phyloP scores from a whole-genome alignment of 1,284 basidiomycete genomes.

The Hemileia vastatrix region DNA sequence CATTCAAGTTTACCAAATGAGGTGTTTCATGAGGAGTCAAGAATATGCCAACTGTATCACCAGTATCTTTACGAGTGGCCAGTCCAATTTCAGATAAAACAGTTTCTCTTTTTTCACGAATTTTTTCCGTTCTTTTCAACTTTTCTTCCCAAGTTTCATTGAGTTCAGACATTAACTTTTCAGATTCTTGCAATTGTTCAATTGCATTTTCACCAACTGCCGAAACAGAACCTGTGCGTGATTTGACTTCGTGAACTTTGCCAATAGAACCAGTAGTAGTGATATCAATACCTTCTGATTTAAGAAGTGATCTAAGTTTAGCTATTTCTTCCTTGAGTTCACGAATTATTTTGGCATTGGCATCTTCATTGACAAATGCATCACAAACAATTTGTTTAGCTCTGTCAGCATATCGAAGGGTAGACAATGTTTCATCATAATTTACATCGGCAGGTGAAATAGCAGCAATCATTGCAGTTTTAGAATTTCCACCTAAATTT shows the following conservation, averaged over 20 bases:
- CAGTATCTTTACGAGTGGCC: constrained; percentile 86
- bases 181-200: constrained; percentile 89
- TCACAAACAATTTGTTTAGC: constrained; percentile 99
- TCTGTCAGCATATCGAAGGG: constrained; percentile 82
- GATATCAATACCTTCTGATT: constrained; percentile 51
- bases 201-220: constrained; percentile 93
- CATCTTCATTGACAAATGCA: constrained; percentile 96
- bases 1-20: constrained; percentile 74
- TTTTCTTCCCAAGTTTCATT: constrained; percentile 99
- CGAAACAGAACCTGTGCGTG: no score
- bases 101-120: constrained; percentile 91
- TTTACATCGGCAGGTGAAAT: constrained; percentile 96
- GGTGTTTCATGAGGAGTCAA: constrained; percentile 98
- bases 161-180: constrained; percentile 90
- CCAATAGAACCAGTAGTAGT: constrained; percentile 80
- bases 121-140: constrained; percentile 77
- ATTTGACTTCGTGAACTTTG: constrained; percentile 83
- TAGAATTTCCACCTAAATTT: constrained; percentile 39
- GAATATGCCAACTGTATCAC: no score
- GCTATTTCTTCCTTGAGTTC: constrained; percentile 97
- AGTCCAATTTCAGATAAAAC: constrained; percentile 95
- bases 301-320: constrained; percentile 37
- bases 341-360: constrained; percentile 92
- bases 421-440: constrained; percentile 95
- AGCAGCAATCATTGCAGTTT: constrained; percentile 63